Evolutionary conservation across 2,329 filamentous ascomycete genomes (phyloP).

Genomic region (Alternaria sp.): DNA sequence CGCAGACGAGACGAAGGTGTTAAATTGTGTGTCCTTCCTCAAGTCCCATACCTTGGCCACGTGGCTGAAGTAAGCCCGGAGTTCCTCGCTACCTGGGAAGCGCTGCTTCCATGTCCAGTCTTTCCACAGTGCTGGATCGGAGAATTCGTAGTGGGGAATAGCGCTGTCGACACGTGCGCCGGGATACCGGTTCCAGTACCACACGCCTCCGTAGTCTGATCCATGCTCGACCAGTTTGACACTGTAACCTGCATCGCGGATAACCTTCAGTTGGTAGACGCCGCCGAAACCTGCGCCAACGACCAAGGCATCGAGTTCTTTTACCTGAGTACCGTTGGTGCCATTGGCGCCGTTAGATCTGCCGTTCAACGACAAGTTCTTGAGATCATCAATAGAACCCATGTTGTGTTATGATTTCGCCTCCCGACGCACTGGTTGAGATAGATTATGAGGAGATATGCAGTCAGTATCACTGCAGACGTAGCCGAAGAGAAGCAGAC

Average conservation of each 20-base stretch:
- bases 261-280: conserved; percentile 36
- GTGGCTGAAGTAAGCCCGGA: conserved; percentile 32
- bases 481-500: not conserved
- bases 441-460: not conserved
- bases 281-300: conserved; percentile 43
- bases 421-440: not conserved
- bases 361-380: conserved; percentile 2
- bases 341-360: not conserved
- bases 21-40: conserved; percentile 47
- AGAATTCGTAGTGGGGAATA: conserved; percentile 35
- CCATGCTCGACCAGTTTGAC: conserved; percentile 34
- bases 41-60: conserved; percentile 32
- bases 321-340: not conserved
- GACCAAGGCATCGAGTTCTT: conserved; percentile 35
- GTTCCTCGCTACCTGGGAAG: conserved; percentile 31
- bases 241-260: conserved; percentile 36
- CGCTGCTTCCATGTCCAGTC: conserved; percentile 31
- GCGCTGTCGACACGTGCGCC: conserved; percentile 39
- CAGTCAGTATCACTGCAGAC: not conserved
- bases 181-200: conserved; percentile 43
- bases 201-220: conserved; percentile 32
- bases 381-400: conserved; percentile 10
- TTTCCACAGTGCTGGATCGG: conserved; percentile 27
- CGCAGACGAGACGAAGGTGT: conserved; percentile 55
- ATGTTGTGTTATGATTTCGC: not conserved